Conservation (phyloP, 2,329 filamentous ascomycete species). For the Nemania sp. region DNA sequence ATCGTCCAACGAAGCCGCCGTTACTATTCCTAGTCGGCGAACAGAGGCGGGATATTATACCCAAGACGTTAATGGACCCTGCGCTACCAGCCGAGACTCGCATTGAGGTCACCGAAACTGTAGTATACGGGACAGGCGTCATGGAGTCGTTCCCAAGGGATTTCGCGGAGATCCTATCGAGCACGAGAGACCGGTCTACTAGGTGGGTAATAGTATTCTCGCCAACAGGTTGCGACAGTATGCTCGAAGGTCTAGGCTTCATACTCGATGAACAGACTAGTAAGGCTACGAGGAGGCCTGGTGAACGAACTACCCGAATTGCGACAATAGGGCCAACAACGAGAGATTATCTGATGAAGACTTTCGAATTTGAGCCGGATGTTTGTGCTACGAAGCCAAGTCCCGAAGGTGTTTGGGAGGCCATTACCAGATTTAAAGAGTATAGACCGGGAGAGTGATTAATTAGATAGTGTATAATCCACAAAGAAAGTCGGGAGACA, state of each 20-base stretch:
- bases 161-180: slow-evolving; percentile 66
- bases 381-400: slow-evolving; percentile 86
- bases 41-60: slow-evolving; percentile 89
- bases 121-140: slow-evolving; percentile 88
- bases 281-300: slow-evolving; percentile 48
- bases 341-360: slow-evolving; percentile 74
- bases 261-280: slow-evolving; percentile 62
- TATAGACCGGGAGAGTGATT: background rate
- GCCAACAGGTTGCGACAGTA: slow-evolving; percentile 71
- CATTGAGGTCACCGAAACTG: slow-evolving; percentile 79
- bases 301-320: slow-evolving; percentile 68
- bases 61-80: slow-evolving; percentile 76
- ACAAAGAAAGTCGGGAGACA: background rate
- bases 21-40: slow-evolving; percentile 92
- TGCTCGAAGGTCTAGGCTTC: slow-evolving; percentile 65
- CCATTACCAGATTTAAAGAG: slow-evolving; percentile 62
- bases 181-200: slow-evolving; percentile 54
- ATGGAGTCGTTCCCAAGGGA: slow-evolving; percentile 81
- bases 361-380: slow-evolving; percentile 76
- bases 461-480: slow-evolving; percentile 5
- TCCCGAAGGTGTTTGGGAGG: slow-evolving; percentile 80
- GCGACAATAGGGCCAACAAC: slow-evolving; percentile 97
- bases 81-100: slow-evolving; percentile 61
- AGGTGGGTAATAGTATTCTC: slow-evolving; percentile 84
- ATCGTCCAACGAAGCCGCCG: slow-evolving; percentile 63